A percentile compares a stretch with the other conserved stretches of the same genome.
These are phyloP conservation scores for Darksidea phi DNA, from an alignment of 495 filamentous ascomycete genomes.

Conservation along the genomic window DNA sequence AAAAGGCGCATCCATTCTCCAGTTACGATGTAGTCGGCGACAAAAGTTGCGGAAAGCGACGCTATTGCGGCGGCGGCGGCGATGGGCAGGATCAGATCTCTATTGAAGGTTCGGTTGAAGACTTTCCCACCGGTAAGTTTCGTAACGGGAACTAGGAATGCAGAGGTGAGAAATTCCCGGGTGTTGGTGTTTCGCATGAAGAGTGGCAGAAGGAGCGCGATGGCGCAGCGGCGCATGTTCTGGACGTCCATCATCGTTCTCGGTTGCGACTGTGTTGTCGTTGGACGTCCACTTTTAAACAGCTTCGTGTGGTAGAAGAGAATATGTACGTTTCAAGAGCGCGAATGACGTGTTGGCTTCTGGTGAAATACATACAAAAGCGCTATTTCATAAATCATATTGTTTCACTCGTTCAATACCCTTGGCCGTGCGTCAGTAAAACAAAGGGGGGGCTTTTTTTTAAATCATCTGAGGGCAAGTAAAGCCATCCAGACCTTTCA, in stretches of 20 bases:
- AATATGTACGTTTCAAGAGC: too few relatives aligned
- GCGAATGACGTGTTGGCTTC: too few relatives aligned
- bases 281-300: not conserved
- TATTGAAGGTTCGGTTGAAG: not conserved
- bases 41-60: not conserved
- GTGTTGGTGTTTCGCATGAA: constrained; percentile 3
- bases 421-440: too few relatives aligned
- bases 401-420: too few relatives aligned
- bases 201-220: constrained; percentile 9
- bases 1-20: constrained; percentile 10
- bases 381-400: too few relatives aligned
- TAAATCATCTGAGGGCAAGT: too few relatives aligned
- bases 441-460: too few relatives aligned
- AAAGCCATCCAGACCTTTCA: too few relatives aligned
- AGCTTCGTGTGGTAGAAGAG: too few relatives aligned
- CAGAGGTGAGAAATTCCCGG: not conserved
- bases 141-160: not conserved
- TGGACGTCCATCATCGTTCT: not conserved
- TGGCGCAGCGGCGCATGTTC: not conserved
- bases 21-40: not conserved
- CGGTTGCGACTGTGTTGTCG: not conserved
- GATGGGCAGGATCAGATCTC: not conserved
- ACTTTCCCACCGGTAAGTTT: not conserved
- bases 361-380: too few relatives aligned
- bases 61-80: not conserved